phyloP scores from a whole-genome alignment of 768 basidiomycete genomes.

The Mrakia blollopis region DNA sequence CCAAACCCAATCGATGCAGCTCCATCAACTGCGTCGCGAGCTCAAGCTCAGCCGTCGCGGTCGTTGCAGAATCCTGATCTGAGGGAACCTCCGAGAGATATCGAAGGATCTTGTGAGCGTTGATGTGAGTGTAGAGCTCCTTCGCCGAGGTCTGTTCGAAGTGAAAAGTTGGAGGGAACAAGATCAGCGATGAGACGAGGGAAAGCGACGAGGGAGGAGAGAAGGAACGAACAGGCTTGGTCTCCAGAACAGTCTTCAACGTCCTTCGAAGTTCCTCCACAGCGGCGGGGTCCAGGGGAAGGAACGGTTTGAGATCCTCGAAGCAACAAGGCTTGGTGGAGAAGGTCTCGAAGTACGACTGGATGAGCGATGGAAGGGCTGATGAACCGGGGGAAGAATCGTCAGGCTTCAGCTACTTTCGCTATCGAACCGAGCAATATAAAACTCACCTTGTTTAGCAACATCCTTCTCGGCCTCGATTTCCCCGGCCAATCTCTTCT shows the following conservation, averaged over 20 bases:
- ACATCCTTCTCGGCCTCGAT: not conserved
- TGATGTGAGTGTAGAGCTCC: slow-evolving; percentile 66
- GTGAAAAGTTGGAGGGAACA: slow-evolving; percentile 46
- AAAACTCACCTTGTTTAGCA: slow-evolving; percentile 36
- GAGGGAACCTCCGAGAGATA: slow-evolving; percentile 48
- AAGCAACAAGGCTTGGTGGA: slow-evolving; percentile 80
- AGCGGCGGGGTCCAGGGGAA: not conserved
- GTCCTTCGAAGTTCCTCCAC: slow-evolving; percentile 40
- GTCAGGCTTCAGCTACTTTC: not conserved
- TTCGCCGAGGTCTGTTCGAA: slow-evolving; percentile 49
- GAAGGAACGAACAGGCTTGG: slow-evolving; percentile 53
- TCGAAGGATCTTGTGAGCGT: slow-evolving; percentile 68
- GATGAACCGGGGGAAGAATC: slow-evolving; percentile 39
- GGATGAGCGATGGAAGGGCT: slow-evolving; percentile 48
- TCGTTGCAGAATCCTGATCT: not conserved
- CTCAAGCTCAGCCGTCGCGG: slow-evolving; percentile 54
- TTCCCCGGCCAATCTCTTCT: not conserved
- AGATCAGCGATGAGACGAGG: slow-evolving; percentile 31
- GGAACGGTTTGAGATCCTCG: slow-evolving; percentile 72
- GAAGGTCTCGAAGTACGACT: slow-evolving; percentile 64
- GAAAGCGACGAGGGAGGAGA: slow-evolving; percentile 27
- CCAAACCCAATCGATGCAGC: slow-evolving; percentile 63
- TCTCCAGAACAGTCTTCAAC: slow-evolving; percentile 48
- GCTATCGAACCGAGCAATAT: not conserved
- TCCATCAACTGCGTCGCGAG: slow-evolving; percentile 55